Evolutionary conservation across 345 rosid species (phyloP).

Genomic region (Eucalyptus melliodora): DNA sequence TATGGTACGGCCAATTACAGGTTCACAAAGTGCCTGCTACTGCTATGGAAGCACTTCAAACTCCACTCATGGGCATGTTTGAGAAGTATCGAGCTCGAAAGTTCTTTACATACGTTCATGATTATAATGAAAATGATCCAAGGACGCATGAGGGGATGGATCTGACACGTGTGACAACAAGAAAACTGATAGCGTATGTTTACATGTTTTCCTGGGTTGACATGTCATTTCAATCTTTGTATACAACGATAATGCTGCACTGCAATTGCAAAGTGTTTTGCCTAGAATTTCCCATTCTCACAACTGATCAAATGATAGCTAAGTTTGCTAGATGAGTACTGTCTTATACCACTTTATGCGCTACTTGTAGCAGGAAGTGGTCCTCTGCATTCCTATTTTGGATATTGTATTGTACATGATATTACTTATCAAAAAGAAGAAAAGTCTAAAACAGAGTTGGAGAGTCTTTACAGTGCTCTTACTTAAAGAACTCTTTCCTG

Average conservation of each 20-base stretch:
- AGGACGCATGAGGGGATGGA: constrained; percentile 95
- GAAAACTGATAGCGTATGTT: constrained; percentile 74
- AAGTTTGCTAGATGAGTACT: neutral
- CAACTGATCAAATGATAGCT: neutral
- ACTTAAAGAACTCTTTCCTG: neutral
- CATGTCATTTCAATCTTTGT: neutral
- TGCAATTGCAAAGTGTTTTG: neutral
- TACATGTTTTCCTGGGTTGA: neutral
- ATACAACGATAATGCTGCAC: neutral
- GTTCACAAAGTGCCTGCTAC: constrained; percentile 97
- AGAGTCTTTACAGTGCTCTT: neutral
- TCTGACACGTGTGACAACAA: constrained; percentile 77
- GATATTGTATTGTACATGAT: neutral
- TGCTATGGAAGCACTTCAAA: constrained; percentile 89
- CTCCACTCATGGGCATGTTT: constrained; percentile 97
- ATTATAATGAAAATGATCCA: constrained; percentile 70
- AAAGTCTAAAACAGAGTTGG: neutral
- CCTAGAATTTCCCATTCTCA: neutral
- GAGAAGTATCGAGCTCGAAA: constrained; percentile 97
- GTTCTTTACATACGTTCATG: constrained; percentile 83
- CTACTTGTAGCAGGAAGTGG: neutral
- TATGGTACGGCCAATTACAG: constrained; percentile 10
- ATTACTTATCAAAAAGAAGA: neutral
- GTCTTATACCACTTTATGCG: neutral
- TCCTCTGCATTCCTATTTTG: neutral